phyloP scores from a whole-genome alignment of 306 rosid genomes.

The Albizia julibrissin region DNA sequence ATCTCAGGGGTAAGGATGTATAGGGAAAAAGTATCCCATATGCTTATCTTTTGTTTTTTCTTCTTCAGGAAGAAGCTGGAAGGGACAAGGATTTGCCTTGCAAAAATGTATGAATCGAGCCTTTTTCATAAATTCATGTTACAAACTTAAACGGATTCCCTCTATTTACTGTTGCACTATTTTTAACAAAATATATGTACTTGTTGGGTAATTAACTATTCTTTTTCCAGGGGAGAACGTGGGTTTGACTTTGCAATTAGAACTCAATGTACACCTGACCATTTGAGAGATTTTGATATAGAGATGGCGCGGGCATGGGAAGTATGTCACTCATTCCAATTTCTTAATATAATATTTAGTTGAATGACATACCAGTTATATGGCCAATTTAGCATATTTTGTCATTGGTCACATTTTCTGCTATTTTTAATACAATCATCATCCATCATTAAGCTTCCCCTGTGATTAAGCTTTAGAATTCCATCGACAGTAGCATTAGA shows the following conservation, averaged over 20 bases:
- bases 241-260: conserved; percentile 68
- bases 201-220: neutral
- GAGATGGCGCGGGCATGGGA: conserved; percentile 72
- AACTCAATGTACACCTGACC: conserved; percentile 62
- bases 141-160: neutral
- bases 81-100: conserved; percentile 63
- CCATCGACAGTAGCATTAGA: neutral
- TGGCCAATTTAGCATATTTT: neutral
- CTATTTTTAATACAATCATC: conserved; percentile 15
- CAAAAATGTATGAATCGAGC: conserved; percentile 45
- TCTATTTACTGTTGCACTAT: neutral
- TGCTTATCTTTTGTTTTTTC: conserved; percentile 26
- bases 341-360: neutral
- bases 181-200: neutral
- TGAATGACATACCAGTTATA: neutral
- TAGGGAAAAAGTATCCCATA: neutral
- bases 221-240: conserved; percentile 49
- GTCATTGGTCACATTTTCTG: neutral
- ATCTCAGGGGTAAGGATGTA: conserved; percentile 51
- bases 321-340: conserved; percentile 41
- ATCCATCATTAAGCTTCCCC: conserved; percentile 13
- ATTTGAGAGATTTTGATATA: conserved; percentile 66
- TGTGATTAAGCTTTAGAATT: conserved; percentile 17
- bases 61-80: conserved; percentile 67
- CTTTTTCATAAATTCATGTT: conserved; percentile 13